Evolutionary conservation across 2,329 filamentous ascomycete species (phyloP).

Genomic region (Trichoderma arundinaceum): DNA sequence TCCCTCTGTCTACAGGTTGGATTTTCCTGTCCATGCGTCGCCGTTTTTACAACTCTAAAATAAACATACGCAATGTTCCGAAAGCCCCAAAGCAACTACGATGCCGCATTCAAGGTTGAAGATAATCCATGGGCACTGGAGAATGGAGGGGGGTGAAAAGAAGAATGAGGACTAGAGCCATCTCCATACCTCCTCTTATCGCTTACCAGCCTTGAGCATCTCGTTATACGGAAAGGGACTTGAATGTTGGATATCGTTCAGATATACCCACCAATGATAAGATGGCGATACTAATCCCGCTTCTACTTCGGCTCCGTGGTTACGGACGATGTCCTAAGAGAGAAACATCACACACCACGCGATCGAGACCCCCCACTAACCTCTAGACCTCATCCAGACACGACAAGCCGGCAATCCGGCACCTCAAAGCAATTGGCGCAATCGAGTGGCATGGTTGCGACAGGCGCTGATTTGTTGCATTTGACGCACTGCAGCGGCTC

Average conservation of each 20-base stretch:
- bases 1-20: not conserved
- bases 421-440: conserved; percentile 16
- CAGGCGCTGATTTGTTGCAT: conserved; percentile 12
- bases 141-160: not conserved
- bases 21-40: not conserved
- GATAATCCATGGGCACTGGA: not conserved
- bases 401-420: conserved; percentile 13
- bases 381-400: not conserved
- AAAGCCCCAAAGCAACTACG: not conserved
- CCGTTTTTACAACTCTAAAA: conserved; percentile 9
- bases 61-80: conserved; percentile 19
- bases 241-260: not conserved
- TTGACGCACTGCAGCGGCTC: conserved; percentile 2
- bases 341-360: not conserved
- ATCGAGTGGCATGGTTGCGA: conserved; percentile 9
- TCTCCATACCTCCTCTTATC: not conserved
- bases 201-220: not conserved
- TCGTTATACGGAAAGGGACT: not conserved
- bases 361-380: not conserved
- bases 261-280: not conserved
- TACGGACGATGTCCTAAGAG: not conserved
- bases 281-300: not conserved
- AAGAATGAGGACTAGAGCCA: not conserved
- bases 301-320: not conserved
- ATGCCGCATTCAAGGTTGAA: not conserved